Evolutionary conservation across 345 rosid species (phyloP).

Genomic region (Melaleuca alternifolia): DNA sequence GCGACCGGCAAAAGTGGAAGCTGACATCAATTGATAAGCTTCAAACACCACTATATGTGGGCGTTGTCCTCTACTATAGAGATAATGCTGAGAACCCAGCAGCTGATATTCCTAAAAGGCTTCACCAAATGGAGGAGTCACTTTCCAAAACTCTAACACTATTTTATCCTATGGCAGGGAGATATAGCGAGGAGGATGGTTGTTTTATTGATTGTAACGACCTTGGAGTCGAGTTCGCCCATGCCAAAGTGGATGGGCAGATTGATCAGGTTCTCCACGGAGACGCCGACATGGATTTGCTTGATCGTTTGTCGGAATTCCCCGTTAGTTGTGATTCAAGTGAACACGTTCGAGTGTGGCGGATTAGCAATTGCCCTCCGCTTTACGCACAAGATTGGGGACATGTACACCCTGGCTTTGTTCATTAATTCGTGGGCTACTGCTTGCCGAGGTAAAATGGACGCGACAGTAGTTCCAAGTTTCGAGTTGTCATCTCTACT

Average conservation of each 20-base stretch:
- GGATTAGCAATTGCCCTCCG: background rate
- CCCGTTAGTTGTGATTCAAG: slow-evolving; percentile 2
- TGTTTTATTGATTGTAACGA: slow-evolving; percentile 12
- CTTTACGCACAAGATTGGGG: background rate
- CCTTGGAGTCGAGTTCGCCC: slow-evolving; percentile 9
- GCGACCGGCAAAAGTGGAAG: slow-evolving; percentile 7
- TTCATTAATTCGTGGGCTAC: background rate
- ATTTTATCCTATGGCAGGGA: background rate
- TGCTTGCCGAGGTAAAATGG: background rate
- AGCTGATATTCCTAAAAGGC: background rate
- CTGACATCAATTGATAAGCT: slow-evolving; percentile 31
- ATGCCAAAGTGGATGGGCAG: background rate
- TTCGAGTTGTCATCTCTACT: background rate
- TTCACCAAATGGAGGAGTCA: background rate
- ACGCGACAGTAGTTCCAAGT: background rate
- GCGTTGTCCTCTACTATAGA: background rate
- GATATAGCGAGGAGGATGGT: background rate
- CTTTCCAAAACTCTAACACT: background rate
- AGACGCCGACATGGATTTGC: background rate
- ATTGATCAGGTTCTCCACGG: background rate
- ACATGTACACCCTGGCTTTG: background rate
- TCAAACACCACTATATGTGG: slow-evolving; percentile 14
- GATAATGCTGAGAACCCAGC: background rate
- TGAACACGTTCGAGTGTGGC: slow-evolving; percentile 1
- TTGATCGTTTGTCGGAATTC: background rate